These are phyloP conservation scores for Papiliotrema nemorosa DNA, from an alignment of 1,284 basidiomycete genomes.

Conservation along the genomic window DNA sequence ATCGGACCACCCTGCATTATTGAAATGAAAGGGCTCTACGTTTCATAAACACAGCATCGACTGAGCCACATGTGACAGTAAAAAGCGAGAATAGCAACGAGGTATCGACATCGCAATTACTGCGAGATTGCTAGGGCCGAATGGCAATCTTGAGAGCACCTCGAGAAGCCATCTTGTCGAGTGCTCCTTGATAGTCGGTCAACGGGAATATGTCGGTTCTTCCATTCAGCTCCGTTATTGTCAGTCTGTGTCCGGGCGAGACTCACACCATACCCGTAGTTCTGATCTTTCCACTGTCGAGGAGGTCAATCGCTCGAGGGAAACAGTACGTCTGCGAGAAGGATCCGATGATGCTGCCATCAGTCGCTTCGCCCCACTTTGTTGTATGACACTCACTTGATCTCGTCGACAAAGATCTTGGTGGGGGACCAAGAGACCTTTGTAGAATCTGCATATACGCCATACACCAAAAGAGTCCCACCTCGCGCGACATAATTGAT, in stretches of 20 bases:
- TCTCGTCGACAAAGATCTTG: conserved; percentile 82
- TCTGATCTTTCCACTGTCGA: conserved; percentile 75
- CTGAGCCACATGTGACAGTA: too few species aligned
- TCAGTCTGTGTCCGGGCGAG: neutral
- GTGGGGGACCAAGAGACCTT: conserved; percentile 76
- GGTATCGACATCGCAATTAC: neutral
- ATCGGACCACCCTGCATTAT: too few species aligned
- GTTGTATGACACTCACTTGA: conserved; percentile 63
- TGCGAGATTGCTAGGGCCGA: conserved; percentile 20
- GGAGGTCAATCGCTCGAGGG: conserved; percentile 80
- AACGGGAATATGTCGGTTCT: conserved; percentile 70
- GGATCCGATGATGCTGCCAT: conserved; percentile 70
- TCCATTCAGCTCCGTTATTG: neutral
- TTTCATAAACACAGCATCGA: too few species aligned
- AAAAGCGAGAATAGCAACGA: too few species aligned
- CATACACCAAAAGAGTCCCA: conserved; percentile 53
- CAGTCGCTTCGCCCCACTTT: too few species aligned
- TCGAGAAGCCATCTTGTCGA: conserved; percentile 71
- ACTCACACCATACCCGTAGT: conserved; percentile 71
- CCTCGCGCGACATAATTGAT: conserved; percentile 75
- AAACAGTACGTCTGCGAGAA: conserved; percentile 83
- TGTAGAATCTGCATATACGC: conserved; percentile 65
- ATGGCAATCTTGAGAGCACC: conserved; percentile 51
- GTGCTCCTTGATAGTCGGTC: conserved; percentile 71
- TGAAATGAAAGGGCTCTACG: too few species aligned